Base-by-base conservation (phyloP, 768 basidiomycete genomes). In the Psilocybe cyanescens region DNA sequence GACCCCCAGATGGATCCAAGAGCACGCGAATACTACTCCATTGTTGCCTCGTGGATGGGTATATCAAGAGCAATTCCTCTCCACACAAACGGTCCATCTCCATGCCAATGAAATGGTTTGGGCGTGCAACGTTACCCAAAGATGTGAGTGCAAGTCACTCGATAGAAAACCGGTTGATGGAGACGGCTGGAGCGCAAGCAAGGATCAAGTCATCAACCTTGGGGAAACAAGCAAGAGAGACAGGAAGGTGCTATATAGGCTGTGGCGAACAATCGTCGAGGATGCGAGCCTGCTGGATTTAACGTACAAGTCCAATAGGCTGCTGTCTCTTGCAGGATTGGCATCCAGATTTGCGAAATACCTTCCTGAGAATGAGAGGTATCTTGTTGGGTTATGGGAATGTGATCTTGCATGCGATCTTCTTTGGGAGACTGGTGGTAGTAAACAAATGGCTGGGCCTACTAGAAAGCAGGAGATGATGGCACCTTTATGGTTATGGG, bases 311-410 rank as follows among this genome's bases (percentile, higher is more conserved):
- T 59, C 64, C 11, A 60, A 65, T 39, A 41, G 64, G 12, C 57
- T 65, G 24, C 64, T 60, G 35, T 51, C 64, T 16, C 58, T 65
- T 41, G 56, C 60, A 3, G 64, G 64, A 16, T 51, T 65, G 33
- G 64, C 64, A 6, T 59, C 56, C 8, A 58, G 64, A 49, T 61
- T 65, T 31, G 60, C 64, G 7, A 55, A 61, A 31, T 55, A 65
- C 46, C 30, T 65, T 7, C 60, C 64, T 1, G 39, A 46, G 44
- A 53, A 56, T 41, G 64, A 65, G 46, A 51, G 64, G 19, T 65
- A 65, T 33, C 54, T 65, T 19, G 64, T 60, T 30, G 64, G 64
- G 12, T 49, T 65, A 31, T 65, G 64, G 64, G 64, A 65, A 52
- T 60, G 64, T 7, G 64, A 65, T 48, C 44, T 65, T 6, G 47